Evolutionary conservation across 345 rosid species (phyloP).

Genomic region (Isatis tinctoria): DNA sequence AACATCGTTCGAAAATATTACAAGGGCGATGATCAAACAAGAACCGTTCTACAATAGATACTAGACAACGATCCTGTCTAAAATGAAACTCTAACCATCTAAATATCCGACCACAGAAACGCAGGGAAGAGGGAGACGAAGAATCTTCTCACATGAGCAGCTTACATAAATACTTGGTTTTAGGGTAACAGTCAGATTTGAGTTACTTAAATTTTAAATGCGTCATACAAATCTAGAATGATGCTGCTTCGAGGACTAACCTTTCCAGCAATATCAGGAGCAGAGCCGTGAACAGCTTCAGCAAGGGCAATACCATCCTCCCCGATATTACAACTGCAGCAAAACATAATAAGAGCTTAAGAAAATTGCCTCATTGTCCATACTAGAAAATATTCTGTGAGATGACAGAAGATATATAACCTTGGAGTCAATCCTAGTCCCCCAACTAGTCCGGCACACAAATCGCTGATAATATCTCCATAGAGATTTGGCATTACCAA

Average conservation of each 20-base stretch:
- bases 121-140: neutral
- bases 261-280: constrained; percentile 99
- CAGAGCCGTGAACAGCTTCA: constrained; percentile 99
- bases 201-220: neutral
- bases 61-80: no score
- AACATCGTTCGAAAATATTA: no score
- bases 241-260: constrained; percentile 40
- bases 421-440: constrained; percentile 99
- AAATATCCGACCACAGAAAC: neutral
- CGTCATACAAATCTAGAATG: neutral
- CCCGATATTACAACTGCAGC: constrained; percentile 82
- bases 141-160: neutral
- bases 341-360: constrained; percentile 16
- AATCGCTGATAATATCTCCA: constrained; percentile 97
- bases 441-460: constrained; percentile 95
- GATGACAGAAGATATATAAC: constrained; percentile 31
- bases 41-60: no score
- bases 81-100: neutral
- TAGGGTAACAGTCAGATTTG: neutral
- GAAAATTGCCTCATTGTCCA: constrained; percentile 24
- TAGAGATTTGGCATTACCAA: constrained; percentile 99
- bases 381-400: neutral
- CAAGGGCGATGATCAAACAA: no score
- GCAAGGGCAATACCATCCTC: constrained; percentile 96
- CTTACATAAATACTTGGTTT: neutral